phyloP scores from a whole-genome alignment of 1,139 yeast genomes.

The Arxiozyma slooffiae region DNA sequence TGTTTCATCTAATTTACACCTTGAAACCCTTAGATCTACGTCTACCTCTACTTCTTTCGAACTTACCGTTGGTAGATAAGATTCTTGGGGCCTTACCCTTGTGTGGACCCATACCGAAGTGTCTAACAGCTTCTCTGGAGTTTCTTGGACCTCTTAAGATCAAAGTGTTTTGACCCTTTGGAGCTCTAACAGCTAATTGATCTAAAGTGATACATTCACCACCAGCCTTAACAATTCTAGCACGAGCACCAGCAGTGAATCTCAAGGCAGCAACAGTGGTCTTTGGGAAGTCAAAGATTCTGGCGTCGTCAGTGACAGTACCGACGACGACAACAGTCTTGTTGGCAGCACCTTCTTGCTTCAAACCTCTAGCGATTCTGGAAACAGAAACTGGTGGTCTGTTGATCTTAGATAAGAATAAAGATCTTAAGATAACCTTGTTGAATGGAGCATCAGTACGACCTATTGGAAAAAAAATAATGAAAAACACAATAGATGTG shows the following conservation, averaged over 20 bases:
- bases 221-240: constrained; percentile 95
- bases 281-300: constrained; percentile 91
- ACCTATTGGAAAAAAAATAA: constrained; percentile 38
- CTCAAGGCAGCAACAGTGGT: constrained; percentile 97
- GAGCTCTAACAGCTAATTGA: constrained; percentile 98
- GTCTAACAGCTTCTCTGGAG: constrained; percentile 99
- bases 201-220: constrained; percentile 99
- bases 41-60: constrained; percentile 99
- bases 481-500: not conserved
- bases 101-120: constrained; percentile 99
- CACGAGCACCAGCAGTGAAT: constrained; percentile 98
- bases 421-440: constrained; percentile 89
- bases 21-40: constrained; percentile 99
- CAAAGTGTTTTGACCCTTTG: constrained; percentile 98
- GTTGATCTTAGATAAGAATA: constrained; percentile 97
- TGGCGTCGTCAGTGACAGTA: constrained; percentile 97
- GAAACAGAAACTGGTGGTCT: constrained; percentile 98
- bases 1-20: constrained; percentile 56
- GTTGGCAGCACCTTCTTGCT: constrained; percentile 74
- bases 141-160: constrained; percentile 98
- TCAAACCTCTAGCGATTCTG: constrained; percentile 77
- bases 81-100: constrained; percentile 99
- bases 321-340: constrained; percentile 98
- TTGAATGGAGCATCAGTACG: constrained; percentile 99
- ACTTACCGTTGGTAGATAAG: constrained; percentile 95